Base-by-base conservation (phyloP, 176 grass and related monocot species). In the Phyllostachys edulis region DNA sequence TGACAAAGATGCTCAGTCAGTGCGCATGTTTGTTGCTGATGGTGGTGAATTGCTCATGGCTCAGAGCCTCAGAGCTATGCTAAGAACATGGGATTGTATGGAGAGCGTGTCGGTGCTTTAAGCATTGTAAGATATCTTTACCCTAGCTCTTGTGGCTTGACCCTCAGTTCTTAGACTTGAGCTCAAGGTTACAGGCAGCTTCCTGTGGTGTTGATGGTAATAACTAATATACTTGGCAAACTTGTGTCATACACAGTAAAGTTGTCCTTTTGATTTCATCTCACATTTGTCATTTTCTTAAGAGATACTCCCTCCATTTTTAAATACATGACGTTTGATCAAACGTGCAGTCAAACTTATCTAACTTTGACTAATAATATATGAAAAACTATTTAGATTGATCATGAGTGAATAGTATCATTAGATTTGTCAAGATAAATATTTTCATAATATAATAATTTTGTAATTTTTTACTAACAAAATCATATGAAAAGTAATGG, bases 11-110 rank as follows among this genome's bases (percentile, higher is more conserved):
- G 96, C 96, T 23, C 80, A 79, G 21, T 94, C 96, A 77, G 91
- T 96, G 74, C 88, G 96, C 63, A 87, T 99, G 81, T 99, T 99
- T 90, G 91, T 96, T 67, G 91, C 93, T 84, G 96, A 99, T 76
- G 96, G 93, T 72, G 96, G 96, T 84, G 96, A 96, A 90, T 87
- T 91, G 59, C 85, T 99, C 26, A 96, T 88, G 80, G 96, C 96
- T 63, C 96, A 99, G n/a, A n/a, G n/a, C n/a, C n/a, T n/a, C n/a
- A n/a, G 78, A 99, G 96, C 81, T 99, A 99, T 27, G 96, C 96
- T 64, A 99, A 99, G 85, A 99, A 99, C 77, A 96, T 99, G 93
- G 96, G 96, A 74, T 80, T 99, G 65, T 99, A 99, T 57, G 96
- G 88, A 75, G 96, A 99, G 87, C 96, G 93, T 96, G 96, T 96